Conservation (phyloP, 78 protist genomes). For the Dictyostelium discoideum region DNA sequence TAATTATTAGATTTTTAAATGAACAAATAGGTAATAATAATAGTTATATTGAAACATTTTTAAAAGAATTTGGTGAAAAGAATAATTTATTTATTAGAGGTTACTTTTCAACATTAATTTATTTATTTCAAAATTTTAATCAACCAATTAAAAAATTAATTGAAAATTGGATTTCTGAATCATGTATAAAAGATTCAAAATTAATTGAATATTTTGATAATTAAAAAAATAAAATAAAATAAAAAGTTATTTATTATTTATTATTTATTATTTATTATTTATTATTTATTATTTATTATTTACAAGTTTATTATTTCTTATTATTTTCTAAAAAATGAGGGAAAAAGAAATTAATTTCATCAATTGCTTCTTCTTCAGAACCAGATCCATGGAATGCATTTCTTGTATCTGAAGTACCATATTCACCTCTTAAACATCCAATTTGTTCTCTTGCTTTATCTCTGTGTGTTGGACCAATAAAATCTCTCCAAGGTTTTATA, state of each 20-base stretch:
- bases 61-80: neutral
- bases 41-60: neutral
- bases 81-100: neutral
- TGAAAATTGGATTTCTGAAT: neutral
- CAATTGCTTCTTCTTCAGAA: constrained; percentile 38
- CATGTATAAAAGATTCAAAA: neutral
- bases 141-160: neutral
- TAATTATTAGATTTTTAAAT: neutral
- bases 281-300: too few relatives aligned
- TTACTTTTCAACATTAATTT: neutral
- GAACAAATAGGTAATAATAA: neutral
- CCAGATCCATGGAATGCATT: constrained; percentile 77
- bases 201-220: neutral
- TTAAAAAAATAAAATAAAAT: neutral
- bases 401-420: constrained; percentile 70
- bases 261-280: too few relatives aligned
- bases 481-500: constrained; percentile 70
- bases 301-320: neutral
- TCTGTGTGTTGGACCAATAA: constrained; percentile 75
- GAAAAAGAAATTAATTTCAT: constrained; percentile 63
- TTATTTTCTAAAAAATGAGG: constrained; percentile 15
- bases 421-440: constrained; percentile 61
- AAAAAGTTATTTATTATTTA: too few relatives aligned
- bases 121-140: neutral
- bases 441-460: constrained; percentile 60